These are phyloP conservation scores for Camelina laxa DNA, from an alignment of 345 rosid genomes.

Conservation along the genomic window DNA sequence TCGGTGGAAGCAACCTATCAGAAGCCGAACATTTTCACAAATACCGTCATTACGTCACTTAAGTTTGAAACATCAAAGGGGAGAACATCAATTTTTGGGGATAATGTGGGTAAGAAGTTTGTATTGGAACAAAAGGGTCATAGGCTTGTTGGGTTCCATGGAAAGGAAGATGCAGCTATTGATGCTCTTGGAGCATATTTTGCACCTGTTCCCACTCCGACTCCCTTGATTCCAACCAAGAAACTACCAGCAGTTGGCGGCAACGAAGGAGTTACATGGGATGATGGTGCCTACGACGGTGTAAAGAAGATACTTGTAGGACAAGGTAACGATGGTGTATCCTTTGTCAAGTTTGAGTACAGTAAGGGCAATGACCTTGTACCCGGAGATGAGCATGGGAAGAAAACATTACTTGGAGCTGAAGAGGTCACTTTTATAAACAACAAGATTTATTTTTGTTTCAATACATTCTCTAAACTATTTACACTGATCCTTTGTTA, in stretches of 20 bases:
- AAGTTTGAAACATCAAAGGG: conserved; percentile 35
- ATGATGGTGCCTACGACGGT: conserved; percentile 38
- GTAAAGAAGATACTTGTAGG: conserved; percentile 36
- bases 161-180: conserved; percentile 21
- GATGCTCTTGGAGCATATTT: conserved; percentile 41
- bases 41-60: conserved; percentile 29
- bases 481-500: neutral
- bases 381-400: conserved; percentile 41
- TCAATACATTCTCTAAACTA: neutral
- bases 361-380: conserved; percentile 11
- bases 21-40: neutral
- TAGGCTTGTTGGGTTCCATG: conserved; percentile 38
- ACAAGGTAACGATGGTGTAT: conserved; percentile 25
- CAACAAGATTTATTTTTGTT: neutral
- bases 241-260: conserved; percentile 31
- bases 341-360: conserved; percentile 39
- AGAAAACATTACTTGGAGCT: conserved; percentile 20
- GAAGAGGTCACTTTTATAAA: conserved; percentile 17
- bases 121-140: conserved; percentile 14
- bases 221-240: conserved; percentile 11
- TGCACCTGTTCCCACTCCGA: neutral
- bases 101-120: conserved; percentile 29
- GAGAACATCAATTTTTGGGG: conserved; percentile 29
- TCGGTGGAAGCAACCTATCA: conserved; percentile 32
- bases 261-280: conserved; percentile 39